A percentile compares a stretch with the other conserved stretches of the same genome.
Evolutionary conservation across 768 basidiomycete genomes (phyloP).

Genomic region (Neoboletus subvelutipes): DNA sequence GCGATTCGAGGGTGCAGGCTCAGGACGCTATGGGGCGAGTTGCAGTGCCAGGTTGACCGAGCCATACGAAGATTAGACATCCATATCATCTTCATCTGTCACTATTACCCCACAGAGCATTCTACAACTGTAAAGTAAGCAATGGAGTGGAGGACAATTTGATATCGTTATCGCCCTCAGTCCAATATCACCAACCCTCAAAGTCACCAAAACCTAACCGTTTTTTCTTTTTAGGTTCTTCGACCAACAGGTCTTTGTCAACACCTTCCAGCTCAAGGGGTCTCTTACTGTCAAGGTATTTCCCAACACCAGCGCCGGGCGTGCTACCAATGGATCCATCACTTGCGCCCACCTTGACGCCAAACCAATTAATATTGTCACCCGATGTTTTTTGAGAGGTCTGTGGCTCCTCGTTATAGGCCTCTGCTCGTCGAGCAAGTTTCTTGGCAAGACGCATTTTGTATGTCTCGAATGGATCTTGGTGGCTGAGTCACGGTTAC

Average conservation of each 20-base stretch:
- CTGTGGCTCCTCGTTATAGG: slow-evolving; percentile 31
- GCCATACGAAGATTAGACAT: background rate
- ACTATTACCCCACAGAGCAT: slow-evolving; percentile 11
- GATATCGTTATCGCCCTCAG: background rate
- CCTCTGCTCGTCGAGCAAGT: slow-evolving; percentile 46
- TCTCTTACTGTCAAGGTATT: slow-evolving; percentile 66
- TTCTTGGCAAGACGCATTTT: slow-evolving; percentile 80
- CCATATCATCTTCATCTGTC: no score
- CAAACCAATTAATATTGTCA: slow-evolving; percentile 86
- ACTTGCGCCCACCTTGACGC: slow-evolving; percentile 68
- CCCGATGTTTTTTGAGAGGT: slow-evolving; percentile 52
- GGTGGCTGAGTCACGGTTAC: slow-evolving; percentile 52
- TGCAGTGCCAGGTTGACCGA: slow-evolving; percentile 25
- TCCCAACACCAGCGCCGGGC: slow-evolving; percentile 59
- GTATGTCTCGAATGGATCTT: slow-evolving; percentile 95
- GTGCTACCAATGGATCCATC: slow-evolving; percentile 35
- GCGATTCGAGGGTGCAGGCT: background rate
- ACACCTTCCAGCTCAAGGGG: slow-evolving; percentile 33
- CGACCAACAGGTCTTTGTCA: slow-evolving; percentile 19
- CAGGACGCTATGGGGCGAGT: slow-evolving; percentile 12
- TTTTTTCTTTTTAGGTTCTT: slow-evolving; percentile 75
- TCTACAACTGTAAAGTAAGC: slow-evolving; percentile 11
- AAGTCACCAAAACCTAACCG: slow-evolving; percentile 91
- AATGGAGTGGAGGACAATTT: background rate
- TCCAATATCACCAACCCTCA: slow-evolving; percentile 62